These are phyloP conservation scores for Neurospora sp. DNA, from an alignment of 495 filamentous ascomycete species.

Conservation along the genomic window DNA sequence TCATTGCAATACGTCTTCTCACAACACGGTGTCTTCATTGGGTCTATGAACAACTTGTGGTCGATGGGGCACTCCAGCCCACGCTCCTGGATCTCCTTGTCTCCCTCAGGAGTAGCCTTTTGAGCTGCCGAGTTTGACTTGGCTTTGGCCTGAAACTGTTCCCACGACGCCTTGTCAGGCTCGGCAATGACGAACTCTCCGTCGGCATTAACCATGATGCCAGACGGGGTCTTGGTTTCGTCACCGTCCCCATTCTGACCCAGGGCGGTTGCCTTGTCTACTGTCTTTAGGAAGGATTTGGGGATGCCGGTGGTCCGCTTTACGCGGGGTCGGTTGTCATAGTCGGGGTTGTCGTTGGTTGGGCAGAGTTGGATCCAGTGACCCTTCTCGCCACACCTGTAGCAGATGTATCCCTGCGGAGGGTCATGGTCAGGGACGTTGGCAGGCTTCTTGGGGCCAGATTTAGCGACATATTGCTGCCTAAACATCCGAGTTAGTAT, in stretches of 20 bases:
- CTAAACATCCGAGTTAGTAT: slow-evolving; percentile 32
- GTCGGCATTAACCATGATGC: slow-evolving; percentile 94
- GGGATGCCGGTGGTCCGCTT: slow-evolving; percentile 96
- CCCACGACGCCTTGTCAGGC: slow-evolving; percentile 90
- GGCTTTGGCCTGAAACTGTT: slow-evolving; percentile 87
- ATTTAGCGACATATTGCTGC: slow-evolving; percentile 42
- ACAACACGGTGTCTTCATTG: slow-evolving; percentile 97
- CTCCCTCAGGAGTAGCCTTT: slow-evolving; percentile 54
- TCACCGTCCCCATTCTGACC: slow-evolving; percentile 62
- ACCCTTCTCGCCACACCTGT: slow-evolving; percentile 95
- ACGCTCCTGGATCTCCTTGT: slow-evolving; percentile 70
- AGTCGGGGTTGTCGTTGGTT: slow-evolving; percentile 94
- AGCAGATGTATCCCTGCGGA: slow-evolving; percentile 88
- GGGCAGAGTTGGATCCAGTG: slow-evolving; percentile 98
- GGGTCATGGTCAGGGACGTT: slow-evolving; percentile 85
- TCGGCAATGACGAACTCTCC: slow-evolving; percentile 93
- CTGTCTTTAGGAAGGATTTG: slow-evolving; percentile 79
- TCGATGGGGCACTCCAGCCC: slow-evolving; percentile 91
- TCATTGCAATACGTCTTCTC: slow-evolving; percentile 96
- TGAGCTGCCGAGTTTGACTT: slow-evolving; percentile 74
- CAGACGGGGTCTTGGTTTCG: slow-evolving; percentile 65
- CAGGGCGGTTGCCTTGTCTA: slow-evolving; percentile 77
- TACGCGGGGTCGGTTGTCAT: slow-evolving; percentile 78
- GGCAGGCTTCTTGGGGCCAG: slow-evolving; percentile 48
- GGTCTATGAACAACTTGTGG: slow-evolving; percentile 92